Evolutionary conservation across 225 moss, liverwort and hornwort genomes (phyloP), one percentile per base, ranked within the genome.

Genomic region (Sphagnum tenellum): DNA sequence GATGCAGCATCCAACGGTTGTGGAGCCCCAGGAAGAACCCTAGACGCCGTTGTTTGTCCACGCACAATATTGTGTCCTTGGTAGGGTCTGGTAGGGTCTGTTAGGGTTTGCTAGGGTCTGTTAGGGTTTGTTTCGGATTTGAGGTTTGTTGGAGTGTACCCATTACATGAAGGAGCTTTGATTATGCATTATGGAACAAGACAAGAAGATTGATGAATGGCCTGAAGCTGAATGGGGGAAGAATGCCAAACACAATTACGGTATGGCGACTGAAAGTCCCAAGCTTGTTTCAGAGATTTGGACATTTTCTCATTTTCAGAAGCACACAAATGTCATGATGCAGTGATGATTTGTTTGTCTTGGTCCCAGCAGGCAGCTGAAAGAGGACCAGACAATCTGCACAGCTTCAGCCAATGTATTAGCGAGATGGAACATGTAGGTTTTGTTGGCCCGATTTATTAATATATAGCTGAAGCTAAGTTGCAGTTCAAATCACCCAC

Each of bases 121-220:
- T 29, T 29, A 29, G 29, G 29, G 29, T 29, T 29, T 29, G 29
- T 29, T 29, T 29, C 29, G 29, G 29, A 29, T 29, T 29, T 29
- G 29, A 29, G 29, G 29, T 29, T 0, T 29, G 29, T 29, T 29
- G 29, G 29, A 29, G 29, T 29, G 93, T 74, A 99, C 98, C 0
- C 98, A 99, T 76, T 82, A 93, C 83, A 93, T 93, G 84, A 99
- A 99, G 76, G 98, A 93, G 56, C 83, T 99, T 70, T 29, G 98
- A 99, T 81, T 99, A 90, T 81, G 98, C 98, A 46, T 78, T 99
- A 70, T 77, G 93, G 44, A 93, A 99, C 78, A 99, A 99, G 81
- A 83, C 93, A 99, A 93, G 69, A 90, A 99, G 72, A 99, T 99
- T 73, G 98, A 93, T 74, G 90, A 91, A 70, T 79, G 81, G 49